Conservation (phyloP, 2,329 filamentous ascomycete species). For the Stagonosporopsis chrysanthemi region DNA sequence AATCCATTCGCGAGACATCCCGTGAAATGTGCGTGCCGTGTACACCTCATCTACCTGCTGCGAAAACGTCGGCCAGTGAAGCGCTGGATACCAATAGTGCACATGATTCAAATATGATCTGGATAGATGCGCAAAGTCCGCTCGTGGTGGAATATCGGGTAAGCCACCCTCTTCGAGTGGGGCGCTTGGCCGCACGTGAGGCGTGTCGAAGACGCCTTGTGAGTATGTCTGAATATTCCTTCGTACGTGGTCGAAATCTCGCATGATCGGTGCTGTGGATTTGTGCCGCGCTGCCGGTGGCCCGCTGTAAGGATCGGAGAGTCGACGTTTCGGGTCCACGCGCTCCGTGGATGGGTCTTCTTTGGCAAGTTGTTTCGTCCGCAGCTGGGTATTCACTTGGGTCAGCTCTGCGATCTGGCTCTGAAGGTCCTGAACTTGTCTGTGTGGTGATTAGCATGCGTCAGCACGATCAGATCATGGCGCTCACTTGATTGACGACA, state of each 20-base stretch:
- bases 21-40: constrained; percentile 66
- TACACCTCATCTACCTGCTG: constrained; percentile 80
- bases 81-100: constrained; percentile 81
- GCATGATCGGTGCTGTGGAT: constrained; percentile 66
- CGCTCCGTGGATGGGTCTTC: constrained; percentile 55
- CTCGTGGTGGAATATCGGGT: constrained; percentile 73
- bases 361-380: constrained; percentile 66
- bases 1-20: constrained; percentile 73
- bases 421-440: constrained; percentile 94
- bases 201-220: constrained; percentile 80
- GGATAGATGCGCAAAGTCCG: constrained; percentile 74
- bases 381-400: constrained; percentile 78
- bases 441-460: constrained; percentile 37
- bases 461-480: background rate
- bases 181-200: constrained; percentile 64
- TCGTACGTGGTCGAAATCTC: constrained; percentile 75
- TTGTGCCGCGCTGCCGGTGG: constrained; percentile 47
- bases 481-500: constrained; percentile 93
- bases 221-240: constrained; percentile 76
- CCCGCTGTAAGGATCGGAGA: constrained; percentile 39
- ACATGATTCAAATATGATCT: constrained; percentile 77
- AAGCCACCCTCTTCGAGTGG: constrained; percentile 56
- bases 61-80: constrained; percentile 88
- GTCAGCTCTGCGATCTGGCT: constrained; percentile 84
- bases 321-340: constrained; percentile 53